phyloP scores from a whole-genome alignment of 2,329 filamentous ascomycete genomes.

The Calonectria pteridis region DNA sequence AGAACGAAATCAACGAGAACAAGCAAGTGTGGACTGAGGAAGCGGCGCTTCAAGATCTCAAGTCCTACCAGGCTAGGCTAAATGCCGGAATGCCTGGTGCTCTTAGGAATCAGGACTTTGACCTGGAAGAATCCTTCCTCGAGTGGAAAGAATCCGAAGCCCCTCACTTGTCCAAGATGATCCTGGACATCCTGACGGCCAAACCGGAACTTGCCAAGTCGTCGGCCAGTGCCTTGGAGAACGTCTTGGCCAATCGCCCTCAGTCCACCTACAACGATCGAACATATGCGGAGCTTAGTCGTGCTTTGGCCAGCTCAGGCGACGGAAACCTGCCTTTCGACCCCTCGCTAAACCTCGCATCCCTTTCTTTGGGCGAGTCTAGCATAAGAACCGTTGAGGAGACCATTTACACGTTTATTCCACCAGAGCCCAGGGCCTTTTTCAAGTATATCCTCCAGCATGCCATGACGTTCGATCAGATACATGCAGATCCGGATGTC shows the following conservation, averaged over 20 bases:
- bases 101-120: slow-evolving; percentile 87
- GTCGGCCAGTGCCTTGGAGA: slow-evolving; percentile 69
- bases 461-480: slow-evolving; percentile 75
- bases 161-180: slow-evolving; percentile 90
- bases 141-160: slow-evolving; percentile 92
- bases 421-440: slow-evolving; percentile 82
- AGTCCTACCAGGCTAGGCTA: slow-evolving; percentile 90
- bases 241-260: slow-evolving; percentile 65
- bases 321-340: slow-evolving; percentile 66
- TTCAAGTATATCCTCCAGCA: slow-evolving; percentile 87
- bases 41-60: slow-evolving; percentile 89
- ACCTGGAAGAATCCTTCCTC: slow-evolving; percentile 87
- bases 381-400: slow-evolving; percentile 69
- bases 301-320: slow-evolving; percentile 62
- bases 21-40: slow-evolving; percentile 90
- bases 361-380: slow-evolving; percentile 72
- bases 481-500: slow-evolving; percentile 65
- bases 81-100: slow-evolving; percentile 84
- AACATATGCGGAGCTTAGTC: slow-evolving; percentile 65
- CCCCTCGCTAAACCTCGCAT: slow-evolving; percentile 75
- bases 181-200: slow-evolving; percentile 88
- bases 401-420: slow-evolving; percentile 88
- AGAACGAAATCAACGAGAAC: slow-evolving; percentile 88
- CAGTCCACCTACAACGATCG: slow-evolving; percentile 64
- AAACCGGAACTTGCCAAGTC: slow-evolving; percentile 88